Evolutionary conservation across 2,329 filamentous ascomycete species (phyloP).

Genomic region (Capronia coronata): DNA sequence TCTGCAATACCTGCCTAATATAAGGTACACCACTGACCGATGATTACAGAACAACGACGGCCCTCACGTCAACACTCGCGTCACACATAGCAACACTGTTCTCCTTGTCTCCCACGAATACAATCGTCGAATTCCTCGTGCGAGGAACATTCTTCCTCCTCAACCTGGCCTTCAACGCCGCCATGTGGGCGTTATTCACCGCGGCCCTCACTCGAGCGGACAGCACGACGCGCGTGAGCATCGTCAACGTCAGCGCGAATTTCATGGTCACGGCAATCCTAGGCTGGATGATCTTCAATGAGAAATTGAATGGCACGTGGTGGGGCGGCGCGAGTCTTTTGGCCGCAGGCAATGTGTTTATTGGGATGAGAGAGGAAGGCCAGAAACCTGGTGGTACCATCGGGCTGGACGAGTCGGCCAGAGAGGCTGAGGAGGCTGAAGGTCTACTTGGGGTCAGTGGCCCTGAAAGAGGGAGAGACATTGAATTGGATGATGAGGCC

Average conservation of each 20-base stretch:
- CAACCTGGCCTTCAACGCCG: constrained; percentile 56
- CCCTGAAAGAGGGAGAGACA: background rate
- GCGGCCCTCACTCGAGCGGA: constrained; percentile 54
- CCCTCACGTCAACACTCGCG: constrained; percentile 50
- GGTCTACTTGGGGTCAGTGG: constrained; percentile 9
- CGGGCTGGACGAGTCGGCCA: constrained; percentile 12
- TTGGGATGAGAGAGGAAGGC: constrained; percentile 50
- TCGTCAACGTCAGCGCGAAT: constrained; percentile 59
- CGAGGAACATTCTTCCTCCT: constrained; percentile 52
- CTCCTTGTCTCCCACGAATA: constrained; percentile 40
- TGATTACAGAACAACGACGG: constrained; percentile 57
- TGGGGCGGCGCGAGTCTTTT: constrained; percentile 56
- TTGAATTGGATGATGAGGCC: constrained; percentile 21
- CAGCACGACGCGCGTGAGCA: constrained; percentile 56
- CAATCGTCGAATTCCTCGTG: constrained; percentile 42
- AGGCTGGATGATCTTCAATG: constrained; percentile 53
- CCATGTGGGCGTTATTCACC: constrained; percentile 62
- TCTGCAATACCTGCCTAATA: no score
- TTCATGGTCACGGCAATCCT: constrained; percentile 57
- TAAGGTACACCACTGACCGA: no score
- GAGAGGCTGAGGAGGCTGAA: constrained; percentile 18
- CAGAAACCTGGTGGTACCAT: constrained; percentile 17
- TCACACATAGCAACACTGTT: constrained; percentile 42
- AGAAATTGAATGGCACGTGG: constrained; percentile 52
- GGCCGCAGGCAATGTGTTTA: constrained; percentile 57